A percentile compares a stretch with the other conserved stretches of the same genome.
Conservation (phyloP, 768 basidiomycete species). For the Psilocybe cyanescens region DNA sequence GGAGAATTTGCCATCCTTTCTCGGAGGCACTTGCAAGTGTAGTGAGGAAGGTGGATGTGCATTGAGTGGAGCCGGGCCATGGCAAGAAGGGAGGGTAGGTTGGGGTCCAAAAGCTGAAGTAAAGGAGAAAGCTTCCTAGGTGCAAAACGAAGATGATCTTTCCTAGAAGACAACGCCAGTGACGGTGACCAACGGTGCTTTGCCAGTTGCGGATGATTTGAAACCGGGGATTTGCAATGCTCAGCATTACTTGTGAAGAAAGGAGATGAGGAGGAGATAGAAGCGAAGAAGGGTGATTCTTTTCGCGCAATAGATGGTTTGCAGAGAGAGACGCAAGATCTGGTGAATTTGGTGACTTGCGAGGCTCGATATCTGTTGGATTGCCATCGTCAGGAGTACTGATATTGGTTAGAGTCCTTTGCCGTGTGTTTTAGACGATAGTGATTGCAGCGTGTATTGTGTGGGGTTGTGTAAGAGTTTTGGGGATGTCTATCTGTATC, state of each 20-base stretch:
- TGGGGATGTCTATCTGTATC: not conserved
- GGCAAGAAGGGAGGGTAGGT: conserved; percentile 63
- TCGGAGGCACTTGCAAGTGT: conserved; percentile 75
- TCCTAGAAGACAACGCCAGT: not conserved
- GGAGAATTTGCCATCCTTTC: conserved; percentile 59
- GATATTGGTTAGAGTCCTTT: not conserved
- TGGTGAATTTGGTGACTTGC: conserved; percentile 13
- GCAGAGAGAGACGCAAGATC: conserved; percentile 29
- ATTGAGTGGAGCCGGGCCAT: conserved; percentile 69
- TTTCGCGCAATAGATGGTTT: conserved; percentile 31
- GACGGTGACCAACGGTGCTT: conserved; percentile 6
- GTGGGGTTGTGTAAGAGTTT: not conserved
- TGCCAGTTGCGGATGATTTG: conserved; percentile 5
- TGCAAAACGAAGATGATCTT: not conserved
- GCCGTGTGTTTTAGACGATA: not conserved
- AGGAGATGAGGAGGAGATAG: conserved; percentile 25
- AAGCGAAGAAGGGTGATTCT: conserved; percentile 30
- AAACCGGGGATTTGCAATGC: not conserved
- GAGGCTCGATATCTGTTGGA: conserved; percentile 4
- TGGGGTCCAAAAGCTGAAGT: conserved; percentile 45
- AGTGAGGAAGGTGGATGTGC: conserved; percentile 57
- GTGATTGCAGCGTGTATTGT: not conserved
- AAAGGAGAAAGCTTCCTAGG: conserved; percentile 1
- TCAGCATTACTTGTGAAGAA: conserved; percentile 11
- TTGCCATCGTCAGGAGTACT: conserved; percentile 3